Evolutionary conservation across 2,329 filamentous ascomycete genomes (phyloP).

Genomic region (Exophiala phaeomuriformis): DNA sequence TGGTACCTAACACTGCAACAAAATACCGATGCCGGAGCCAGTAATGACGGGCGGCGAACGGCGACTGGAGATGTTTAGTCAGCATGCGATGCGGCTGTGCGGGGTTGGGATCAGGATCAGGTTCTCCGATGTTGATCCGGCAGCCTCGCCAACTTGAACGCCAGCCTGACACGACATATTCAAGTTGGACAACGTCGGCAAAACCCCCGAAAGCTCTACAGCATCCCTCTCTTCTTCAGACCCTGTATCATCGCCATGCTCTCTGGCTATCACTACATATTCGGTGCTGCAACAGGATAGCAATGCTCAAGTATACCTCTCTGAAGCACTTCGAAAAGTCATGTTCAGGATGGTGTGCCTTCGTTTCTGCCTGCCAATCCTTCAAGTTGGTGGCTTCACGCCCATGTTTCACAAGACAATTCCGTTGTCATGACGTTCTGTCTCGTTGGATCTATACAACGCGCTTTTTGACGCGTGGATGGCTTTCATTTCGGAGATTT

Average conservation of each 20-base stretch:
- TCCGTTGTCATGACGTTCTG: conserved; percentile 5
- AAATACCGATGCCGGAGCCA: no score
- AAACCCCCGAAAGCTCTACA: background rate
- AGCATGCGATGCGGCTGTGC: background rate
- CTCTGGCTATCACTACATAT: background rate
- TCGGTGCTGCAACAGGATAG: background rate
- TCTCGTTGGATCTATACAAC: conserved; percentile 3
- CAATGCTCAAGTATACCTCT: background rate
- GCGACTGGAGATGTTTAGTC: background rate
- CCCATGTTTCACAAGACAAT: conserved; percentile 21
- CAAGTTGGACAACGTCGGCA: no score
- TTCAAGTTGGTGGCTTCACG: conserved; percentile 11
- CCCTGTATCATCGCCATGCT: background rate
- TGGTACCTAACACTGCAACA: background rate
- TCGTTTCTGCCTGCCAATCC: background rate
- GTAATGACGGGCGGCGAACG: background rate
- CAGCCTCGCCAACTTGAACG: background rate
- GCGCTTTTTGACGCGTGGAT: background rate
- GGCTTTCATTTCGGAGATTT: background rate
- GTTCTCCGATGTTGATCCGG: conserved; percentile 5
- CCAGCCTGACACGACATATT: background rate
- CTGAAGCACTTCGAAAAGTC: no score
- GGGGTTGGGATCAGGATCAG: background rate
- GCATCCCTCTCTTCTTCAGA: background rate
- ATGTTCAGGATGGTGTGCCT: no score